Percentiles rank a stretch among this genome's conserved stretches.
These are phyloP conservation scores for Castanospermum australe DNA, from an alignment of 306 rosid species.

Conservation along the genomic window DNA sequence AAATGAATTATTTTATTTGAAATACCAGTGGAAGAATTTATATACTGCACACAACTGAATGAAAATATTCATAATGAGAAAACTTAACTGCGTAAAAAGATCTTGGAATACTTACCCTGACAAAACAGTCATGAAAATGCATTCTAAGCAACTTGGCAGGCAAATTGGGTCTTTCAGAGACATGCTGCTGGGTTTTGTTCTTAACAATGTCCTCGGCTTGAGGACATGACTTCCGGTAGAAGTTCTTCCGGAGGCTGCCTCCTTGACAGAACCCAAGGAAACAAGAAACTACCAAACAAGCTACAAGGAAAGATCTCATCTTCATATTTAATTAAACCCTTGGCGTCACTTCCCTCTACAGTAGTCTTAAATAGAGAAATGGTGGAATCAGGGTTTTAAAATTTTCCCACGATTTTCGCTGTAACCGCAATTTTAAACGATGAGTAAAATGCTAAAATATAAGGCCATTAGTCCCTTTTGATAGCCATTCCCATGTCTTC, in stretches of 20 bases:
- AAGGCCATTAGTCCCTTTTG: slow-evolving; percentile 4
- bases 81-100: neutral
- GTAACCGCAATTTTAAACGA: no score
- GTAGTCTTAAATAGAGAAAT: neutral
- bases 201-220: slow-evolving; percentile 45
- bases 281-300: slow-evolving; percentile 17
- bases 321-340: slow-evolving; percentile 25
- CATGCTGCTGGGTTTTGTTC: slow-evolving; percentile 30
- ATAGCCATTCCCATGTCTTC: neutral
- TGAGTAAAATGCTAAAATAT: slow-evolving; percentile 3
- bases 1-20: no score
- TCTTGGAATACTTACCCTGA: slow-evolving; percentile 35
- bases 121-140: slow-evolving; percentile 76
- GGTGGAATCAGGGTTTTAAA: no score
- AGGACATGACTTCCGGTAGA: slow-evolving; percentile 43
- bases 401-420: no score
- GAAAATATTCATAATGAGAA: neutral
- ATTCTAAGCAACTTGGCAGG: slow-evolving; percentile 54
- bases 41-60: neutral
- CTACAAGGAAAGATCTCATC: slow-evolving; percentile 15
- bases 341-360: neutral
- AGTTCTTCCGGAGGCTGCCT: slow-evolving; percentile 40
- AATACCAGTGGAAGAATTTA: neutral
- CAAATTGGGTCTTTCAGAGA: slow-evolving; percentile 33
- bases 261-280: slow-evolving; percentile 38